Conservation (phyloP, 306 rosid species). For the Fagus crenata region DNA sequence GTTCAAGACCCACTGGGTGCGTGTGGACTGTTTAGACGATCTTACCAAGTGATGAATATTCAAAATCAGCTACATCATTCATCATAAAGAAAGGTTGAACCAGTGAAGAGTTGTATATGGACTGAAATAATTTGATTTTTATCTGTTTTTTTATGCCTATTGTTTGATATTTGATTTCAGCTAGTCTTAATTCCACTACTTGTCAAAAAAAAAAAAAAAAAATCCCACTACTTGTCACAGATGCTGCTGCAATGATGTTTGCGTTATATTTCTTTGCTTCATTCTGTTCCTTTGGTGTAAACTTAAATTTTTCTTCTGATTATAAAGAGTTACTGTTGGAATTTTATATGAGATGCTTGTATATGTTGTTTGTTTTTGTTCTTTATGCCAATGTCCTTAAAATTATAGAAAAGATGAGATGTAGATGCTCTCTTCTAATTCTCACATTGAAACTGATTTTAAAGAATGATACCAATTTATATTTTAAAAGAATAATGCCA, state of each 20-base stretch:
- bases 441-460: neutral
- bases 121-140: neutral
- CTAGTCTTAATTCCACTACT: neutral
- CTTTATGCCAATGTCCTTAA: neutral
- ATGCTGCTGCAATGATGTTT: conserved; percentile 3
- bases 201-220: too few species aligned
- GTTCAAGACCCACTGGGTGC: too few species aligned
- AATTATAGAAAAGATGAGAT: neutral
- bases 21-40: neutral
- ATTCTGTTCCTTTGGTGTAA: neutral
- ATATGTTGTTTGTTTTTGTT: neutral
- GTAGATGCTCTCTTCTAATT: neutral
- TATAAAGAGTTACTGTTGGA: neutral
- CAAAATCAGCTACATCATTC: neutral
- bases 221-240: neutral
- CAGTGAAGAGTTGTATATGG: neutral
- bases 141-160: neutral
- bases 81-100: conserved; percentile 1
- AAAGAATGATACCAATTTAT: neutral
- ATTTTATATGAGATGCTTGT: neutral
- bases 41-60: neutral
- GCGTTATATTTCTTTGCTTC: neutral
- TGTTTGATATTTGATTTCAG: neutral
- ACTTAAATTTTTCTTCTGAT: neutral
- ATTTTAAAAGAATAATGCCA: neutral